Base-by-base conservation (phyloP, 129 eudicot genomes). In the Kitagawia praeruptora region DNA sequence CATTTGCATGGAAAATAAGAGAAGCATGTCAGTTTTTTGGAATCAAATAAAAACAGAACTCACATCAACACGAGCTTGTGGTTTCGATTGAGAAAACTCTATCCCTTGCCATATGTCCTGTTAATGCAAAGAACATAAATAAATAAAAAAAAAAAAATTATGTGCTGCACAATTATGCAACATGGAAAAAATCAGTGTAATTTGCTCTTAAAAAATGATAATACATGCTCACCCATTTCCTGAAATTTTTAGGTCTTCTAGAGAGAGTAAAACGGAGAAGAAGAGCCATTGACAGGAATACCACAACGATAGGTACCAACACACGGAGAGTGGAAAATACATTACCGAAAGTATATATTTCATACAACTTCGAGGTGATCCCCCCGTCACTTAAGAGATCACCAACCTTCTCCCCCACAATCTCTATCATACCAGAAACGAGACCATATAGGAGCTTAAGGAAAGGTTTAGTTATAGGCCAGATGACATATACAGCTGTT, bases 71-170 rank as follows among this genome's bases (percentile, higher is more conserved):
- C 98, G 97, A 80, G 98, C 98, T 82, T 94, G 94, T 78, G 98
- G 83, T 80, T 94, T 94, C 63, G 98, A 94, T 78, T 91, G 98
- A 83, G 97, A 89, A 84, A 94, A 94, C 79, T 91, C 96, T 67
- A 94, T 89, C 67, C 96, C 98, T 92, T 94, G 98, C 97, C 97
- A 94, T 83, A 94, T 85, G 86, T 94, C 97, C 98, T 94, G 90
- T 83, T 89, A 64, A 78, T 61, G 69, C 47, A 45, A 25, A 82
- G 38, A 80, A 38, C 42, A 75, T 41, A 61, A n/a, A n/a, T n/a
- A n/a, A n/a, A n/a, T n/a, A n/a, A n/a, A n/a, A n/a, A n/a, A n/a
- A 42, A 47, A 23, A 23, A 56, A 61, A 39, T 28, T 4, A 56
- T 37, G 47, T 21, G 53, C 40, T 72, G 42, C 40, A n/a, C 31